Percentiles rank a stretch among this genome's conserved stretches.
Evolutionary conservation across 768 basidiomycete genomes (phyloP).

Genomic region (Pisolithus albus): DNA sequence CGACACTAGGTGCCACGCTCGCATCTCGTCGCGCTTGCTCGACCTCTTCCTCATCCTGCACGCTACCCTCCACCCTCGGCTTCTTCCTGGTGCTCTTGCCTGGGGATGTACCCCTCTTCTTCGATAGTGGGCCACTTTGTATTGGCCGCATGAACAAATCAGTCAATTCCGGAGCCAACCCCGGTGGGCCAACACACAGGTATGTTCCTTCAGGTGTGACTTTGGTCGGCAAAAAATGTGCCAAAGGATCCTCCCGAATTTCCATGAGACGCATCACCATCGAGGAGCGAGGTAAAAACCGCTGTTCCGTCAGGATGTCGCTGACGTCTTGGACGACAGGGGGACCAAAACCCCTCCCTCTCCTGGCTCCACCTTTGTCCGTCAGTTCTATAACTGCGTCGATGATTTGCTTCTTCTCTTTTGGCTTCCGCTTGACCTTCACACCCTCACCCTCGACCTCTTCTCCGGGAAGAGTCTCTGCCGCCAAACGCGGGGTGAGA

Average conservation of each 20-base stretch:
- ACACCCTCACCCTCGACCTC: constrained; percentile 24
- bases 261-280: constrained; percentile 81
- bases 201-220: constrained; percentile 64
- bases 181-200: constrained; percentile 81
- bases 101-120: constrained; percentile 56
- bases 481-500: constrained; percentile 43
- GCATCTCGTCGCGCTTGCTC: constrained; percentile 66
- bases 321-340: constrained; percentile 52
- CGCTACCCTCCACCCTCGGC: constrained; percentile 47
- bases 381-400: constrained; percentile 85
- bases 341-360: constrained; percentile 53
- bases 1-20: constrained; percentile 56
- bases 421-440: constrained; percentile 46
- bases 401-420: constrained; percentile 83
- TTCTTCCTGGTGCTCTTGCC: constrained; percentile 53
- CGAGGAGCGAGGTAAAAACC: constrained; percentile 79
- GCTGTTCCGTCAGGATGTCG: constrained; percentile 71
- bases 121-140: constrained; percentile 39
- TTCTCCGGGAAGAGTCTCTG: constrained; percentile 32
- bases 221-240: constrained; percentile 81
- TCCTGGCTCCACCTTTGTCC: constrained; percentile 49
- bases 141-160: constrained; percentile 81
- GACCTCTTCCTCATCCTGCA: constrained; percentile 49
- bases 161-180: constrained; percentile 72
- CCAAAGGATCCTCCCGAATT: constrained; percentile 76